A percentile compares a stretch with the other conserved stretches of the same genome.
These are phyloP conservation scores for Puccinellia tenuiflora DNA, from an alignment of 176 grass and related monocot genomes.

Conservation along the genomic window DNA sequence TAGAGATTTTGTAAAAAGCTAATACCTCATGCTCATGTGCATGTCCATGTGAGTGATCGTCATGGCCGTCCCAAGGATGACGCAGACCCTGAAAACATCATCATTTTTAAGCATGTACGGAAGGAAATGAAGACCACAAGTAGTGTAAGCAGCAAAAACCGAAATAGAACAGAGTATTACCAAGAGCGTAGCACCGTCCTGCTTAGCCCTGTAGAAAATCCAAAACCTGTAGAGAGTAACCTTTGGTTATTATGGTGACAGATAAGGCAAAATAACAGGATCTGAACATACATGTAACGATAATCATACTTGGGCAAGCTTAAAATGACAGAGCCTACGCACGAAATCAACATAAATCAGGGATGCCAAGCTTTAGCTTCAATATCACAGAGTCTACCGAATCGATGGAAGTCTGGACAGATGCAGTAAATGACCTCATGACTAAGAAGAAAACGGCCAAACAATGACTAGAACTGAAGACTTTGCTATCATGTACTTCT, in stretches of 20 bases:
- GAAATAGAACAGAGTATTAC: slow-evolving; percentile 31
- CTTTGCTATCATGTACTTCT: not conserved
- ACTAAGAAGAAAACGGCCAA: not conserved
- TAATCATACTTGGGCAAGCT: not conserved
- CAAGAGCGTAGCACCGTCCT: slow-evolving; percentile 78
- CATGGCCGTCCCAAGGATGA: slow-evolving; percentile 95
- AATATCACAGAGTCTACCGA: too few relatives aligned
- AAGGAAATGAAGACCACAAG: not conserved
- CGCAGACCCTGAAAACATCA: slow-evolving; percentile 63
- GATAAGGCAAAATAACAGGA: too few relatives aligned
- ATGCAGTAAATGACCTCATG: not conserved
- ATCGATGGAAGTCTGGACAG: too few relatives aligned
- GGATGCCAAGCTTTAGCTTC: not conserved
- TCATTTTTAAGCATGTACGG: not conserved
- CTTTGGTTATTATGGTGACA: not conserved
- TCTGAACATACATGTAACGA: not conserved
- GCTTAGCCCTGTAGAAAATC: slow-evolving; percentile 95
- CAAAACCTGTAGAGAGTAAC: slow-evolving; percentile 66
- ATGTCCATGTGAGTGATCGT: slow-evolving; percentile 66
- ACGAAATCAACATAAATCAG: not conserved
- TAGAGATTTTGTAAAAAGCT: too few relatives aligned
- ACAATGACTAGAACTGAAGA: not conserved
- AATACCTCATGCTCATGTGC: slow-evolving; percentile 63
- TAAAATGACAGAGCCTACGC: not conserved
- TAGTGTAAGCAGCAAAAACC: not conserved